Conservation (phyloP, 2,329 filamentous ascomycete species). For the Aaosphaeria pasadenensis region DNA sequence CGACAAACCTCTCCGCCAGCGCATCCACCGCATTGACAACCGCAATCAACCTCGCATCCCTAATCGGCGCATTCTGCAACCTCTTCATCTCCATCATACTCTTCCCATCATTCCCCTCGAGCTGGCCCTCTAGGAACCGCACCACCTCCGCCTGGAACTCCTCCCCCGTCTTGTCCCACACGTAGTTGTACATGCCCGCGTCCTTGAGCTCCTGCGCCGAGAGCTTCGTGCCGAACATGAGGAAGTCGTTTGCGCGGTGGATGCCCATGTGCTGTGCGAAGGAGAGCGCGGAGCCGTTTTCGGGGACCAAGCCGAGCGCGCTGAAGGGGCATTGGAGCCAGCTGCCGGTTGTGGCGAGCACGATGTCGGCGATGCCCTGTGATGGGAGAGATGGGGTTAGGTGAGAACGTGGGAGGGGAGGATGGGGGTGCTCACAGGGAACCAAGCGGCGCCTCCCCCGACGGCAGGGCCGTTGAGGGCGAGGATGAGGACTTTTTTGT, state of each 20-base stretch:
- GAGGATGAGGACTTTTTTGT: conserved; percentile 50
- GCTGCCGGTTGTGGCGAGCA: conserved; percentile 43
- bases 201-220: conserved; percentile 42
- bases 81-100: conserved; percentile 54
- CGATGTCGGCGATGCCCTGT: conserved; percentile 48
- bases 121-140: conserved; percentile 42
- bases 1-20: conserved; percentile 48
- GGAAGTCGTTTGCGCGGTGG: conserved; percentile 51
- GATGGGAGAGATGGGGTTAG: too few species aligned
- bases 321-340: conserved; percentile 51
- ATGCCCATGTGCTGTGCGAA: conserved; percentile 50
- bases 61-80: conserved; percentile 46
- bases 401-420: conserved; percentile 6
- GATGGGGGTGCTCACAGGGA: conserved; percentile 17
- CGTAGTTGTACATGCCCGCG: conserved; percentile 46
- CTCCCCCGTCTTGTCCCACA: conserved; percentile 40
- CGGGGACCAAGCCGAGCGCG: conserved; percentile 49
- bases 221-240: conserved; percentile 51
- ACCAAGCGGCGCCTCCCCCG: conserved; percentile 52
- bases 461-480: conserved; percentile 52
- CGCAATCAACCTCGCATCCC: conserved; percentile 45
- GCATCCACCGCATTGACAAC: conserved; percentile 49
- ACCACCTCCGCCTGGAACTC: conserved; percentile 43
- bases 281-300: conserved; percentile 46
- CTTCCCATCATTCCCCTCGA: conserved; percentile 48